Conservation (phyloP, 352 stramenopile species). For the Thalassiosira oceanica region DNA sequence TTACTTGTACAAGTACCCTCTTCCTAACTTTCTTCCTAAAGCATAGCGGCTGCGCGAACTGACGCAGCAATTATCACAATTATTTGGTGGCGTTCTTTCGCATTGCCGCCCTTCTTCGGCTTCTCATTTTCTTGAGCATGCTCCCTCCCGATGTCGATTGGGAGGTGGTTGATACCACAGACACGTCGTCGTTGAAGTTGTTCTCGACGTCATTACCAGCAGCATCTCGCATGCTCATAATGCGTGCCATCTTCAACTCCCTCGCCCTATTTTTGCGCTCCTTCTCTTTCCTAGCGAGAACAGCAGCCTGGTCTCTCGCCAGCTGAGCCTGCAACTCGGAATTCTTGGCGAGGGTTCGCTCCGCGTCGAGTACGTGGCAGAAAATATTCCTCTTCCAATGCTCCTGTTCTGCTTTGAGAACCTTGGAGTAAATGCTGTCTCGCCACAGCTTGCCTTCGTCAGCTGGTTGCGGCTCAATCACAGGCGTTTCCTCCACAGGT, state of each 20-base stretch:
- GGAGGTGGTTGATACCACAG: neutral
- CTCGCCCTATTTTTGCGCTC: too few species aligned
- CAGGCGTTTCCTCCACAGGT: neutral
- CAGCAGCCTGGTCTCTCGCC: too few species aligned
- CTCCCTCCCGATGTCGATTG: neutral
- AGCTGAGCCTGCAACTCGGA: too few species aligned
- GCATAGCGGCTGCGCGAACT: too few species aligned
- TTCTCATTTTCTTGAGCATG: conserved; percentile 6
- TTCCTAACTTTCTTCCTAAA: too few species aligned
- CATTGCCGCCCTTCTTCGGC: conserved; percentile 1
- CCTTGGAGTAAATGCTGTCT: too few species aligned
- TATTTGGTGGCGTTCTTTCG: conserved; percentile 1
- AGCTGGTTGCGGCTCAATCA: neutral
- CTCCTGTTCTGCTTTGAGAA: too few species aligned
- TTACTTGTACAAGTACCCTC: too few species aligned
- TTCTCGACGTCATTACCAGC: neutral
- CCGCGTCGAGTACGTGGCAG: too few species aligned
- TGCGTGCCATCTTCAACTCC: neutral
- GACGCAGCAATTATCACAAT: too few species aligned
- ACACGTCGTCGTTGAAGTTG: neutral
- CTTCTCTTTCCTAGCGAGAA: too few species aligned
- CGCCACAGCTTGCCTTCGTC: neutral
- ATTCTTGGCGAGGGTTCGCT: neutral
- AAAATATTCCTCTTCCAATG: too few species aligned
- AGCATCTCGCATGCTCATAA: neutral